Evolutionary conservation across 352 stramenopile species (phyloP).

Genomic region (Globisporangium rhizosaccharum): DNA sequence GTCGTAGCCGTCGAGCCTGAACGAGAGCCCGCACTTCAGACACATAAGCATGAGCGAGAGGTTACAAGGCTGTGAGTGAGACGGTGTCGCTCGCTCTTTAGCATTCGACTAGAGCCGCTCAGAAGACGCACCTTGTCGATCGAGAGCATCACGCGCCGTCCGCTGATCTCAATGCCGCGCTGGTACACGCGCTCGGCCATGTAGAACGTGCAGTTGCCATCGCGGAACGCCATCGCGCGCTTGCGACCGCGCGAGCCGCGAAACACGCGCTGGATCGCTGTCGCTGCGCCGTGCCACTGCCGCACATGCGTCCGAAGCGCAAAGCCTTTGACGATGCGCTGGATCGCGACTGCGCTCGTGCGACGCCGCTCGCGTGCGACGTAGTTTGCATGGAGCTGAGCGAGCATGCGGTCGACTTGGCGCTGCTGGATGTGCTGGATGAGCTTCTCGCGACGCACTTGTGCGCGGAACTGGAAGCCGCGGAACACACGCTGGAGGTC

Average conservation of each 20-base stretch:
- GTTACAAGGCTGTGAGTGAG: neutral
- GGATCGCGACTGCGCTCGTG: constrained; percentile 39
- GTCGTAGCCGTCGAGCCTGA: constrained; percentile 55
- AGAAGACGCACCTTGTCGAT: constrained; percentile 46
- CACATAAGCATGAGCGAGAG: neutral
- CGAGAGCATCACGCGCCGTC: constrained; percentile 36
- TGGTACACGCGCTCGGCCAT: constrained; percentile 66
- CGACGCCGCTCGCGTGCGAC: constrained; percentile 37
- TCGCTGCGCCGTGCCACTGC: constrained; percentile 26
- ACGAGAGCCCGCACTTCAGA: constrained; percentile 58
- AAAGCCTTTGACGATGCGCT: constrained; percentile 55
- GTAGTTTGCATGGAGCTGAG: constrained; percentile 22
- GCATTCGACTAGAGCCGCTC: too few species aligned
- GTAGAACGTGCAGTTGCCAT: constrained; percentile 64
- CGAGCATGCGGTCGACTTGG: constrained; percentile 40
- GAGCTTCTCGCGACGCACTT: constrained; percentile 33
- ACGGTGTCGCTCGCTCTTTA: neutral
- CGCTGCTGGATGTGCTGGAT: constrained; percentile 42
- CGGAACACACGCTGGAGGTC: constrained; percentile 47
- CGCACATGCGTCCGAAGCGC: constrained; percentile 22
- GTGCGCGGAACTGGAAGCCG: constrained; percentile 51
- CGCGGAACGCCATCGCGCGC: constrained; percentile 50
- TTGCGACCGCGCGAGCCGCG: constrained; percentile 46
- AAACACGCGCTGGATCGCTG: constrained; percentile 47
- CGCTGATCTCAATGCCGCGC: constrained; percentile 45